Base-by-base conservation (phyloP, 2,329 filamentous ascomycete species). In the Balansia obtecta region DNA sequence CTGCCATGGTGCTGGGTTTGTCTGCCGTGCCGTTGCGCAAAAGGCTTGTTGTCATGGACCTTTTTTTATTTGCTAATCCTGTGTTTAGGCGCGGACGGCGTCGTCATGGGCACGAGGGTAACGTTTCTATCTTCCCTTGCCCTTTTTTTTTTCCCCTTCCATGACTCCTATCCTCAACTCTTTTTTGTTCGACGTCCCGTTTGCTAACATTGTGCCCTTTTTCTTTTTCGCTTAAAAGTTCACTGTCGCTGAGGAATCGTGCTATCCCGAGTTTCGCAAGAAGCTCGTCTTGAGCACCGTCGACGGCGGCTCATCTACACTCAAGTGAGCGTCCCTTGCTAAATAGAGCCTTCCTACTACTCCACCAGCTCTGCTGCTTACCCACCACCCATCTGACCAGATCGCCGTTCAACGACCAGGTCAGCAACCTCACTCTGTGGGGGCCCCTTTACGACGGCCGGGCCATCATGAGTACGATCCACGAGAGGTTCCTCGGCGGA, bases 1-100 rank as follows among this genome's bases (percentile, higher is more conserved):
- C 79, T 2, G 74, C 75, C 2, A 53, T 83, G 53, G 66, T 71
- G 1, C 63, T 83, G 10, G 79, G 78, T 74, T 58, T 22, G 20
- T 22, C 20, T 22, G 20, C 20, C 20, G 4, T 22, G n/a, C n/a
- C n/a, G n/a, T n/a, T n/a, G n/a, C n/a, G n/a, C n/a, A n/a, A n/a
- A n/a, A n/a, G n/a, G n/a, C n/a, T n/a, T n/a, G 20, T 22, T 22
- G 20, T 22, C 20, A 22, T 22, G 4, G 66, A n/a, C 8, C 33
- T 22, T 12, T 33, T 6, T 13, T 34, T 27, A 6, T 27, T 27
- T 27, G 27, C 27, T 27, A 7, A 27, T 27, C 27, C 8, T 37
- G 27, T 22, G 18, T 1, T 6, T 32, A 52, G 71, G 70, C 3
- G 71, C 71, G 0, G 68, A 72, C 32, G 70, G 64, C 13, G 64